Evolutionary conservation across 2,329 filamentous ascomycete species (phyloP).

Genomic region (Ilyonectria sp.): DNA sequence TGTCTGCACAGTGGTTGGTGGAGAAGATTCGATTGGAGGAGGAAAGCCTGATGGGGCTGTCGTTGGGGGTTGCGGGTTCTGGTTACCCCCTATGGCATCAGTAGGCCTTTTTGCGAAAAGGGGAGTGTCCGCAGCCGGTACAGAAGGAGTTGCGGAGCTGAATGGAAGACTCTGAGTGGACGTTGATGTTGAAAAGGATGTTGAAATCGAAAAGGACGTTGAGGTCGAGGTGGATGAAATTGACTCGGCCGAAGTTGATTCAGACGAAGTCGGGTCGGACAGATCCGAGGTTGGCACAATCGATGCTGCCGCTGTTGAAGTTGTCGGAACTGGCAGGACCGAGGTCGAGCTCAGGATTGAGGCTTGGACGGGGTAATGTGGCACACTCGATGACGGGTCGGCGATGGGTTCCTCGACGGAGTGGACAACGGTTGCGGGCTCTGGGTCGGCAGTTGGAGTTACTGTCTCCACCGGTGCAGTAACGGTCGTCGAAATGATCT

Average conservation of each 20-base stretch:
- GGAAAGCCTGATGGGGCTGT: not conserved
- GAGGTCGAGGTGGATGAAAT: conserved; percentile 17
- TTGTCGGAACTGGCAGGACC: not conserved
- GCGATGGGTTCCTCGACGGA: conserved; percentile 4
- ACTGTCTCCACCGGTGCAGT: conserved; percentile 1
- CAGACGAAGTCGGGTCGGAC: not conserved
- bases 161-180: not conserved
- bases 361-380: conserved; percentile 22
- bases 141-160: conserved; percentile 25
- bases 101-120: conserved; percentile 15
- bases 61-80: conserved; percentile 1
- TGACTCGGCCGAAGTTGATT: conserved; percentile 31
- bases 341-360: conserved; percentile 4
- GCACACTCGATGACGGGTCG: not conserved
- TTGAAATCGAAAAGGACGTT: conserved; percentile 22
- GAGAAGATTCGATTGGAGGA: not conserved
- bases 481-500: conserved; percentile 23
- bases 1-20: not conserved
- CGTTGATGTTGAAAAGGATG: conserved; percentile 1
- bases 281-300: not conserved
- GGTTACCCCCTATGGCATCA: not conserved
- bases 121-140: conserved; percentile 6
- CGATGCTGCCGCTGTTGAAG: not conserved
- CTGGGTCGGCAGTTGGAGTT: conserved; percentile 13
- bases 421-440: conserved; percentile 3